A percentile compares a stretch with the other conserved stretches of the same genome.
phyloP scores from a whole-genome alignment of 805 yeast species.

The Candida rishiriensis region DNA sequence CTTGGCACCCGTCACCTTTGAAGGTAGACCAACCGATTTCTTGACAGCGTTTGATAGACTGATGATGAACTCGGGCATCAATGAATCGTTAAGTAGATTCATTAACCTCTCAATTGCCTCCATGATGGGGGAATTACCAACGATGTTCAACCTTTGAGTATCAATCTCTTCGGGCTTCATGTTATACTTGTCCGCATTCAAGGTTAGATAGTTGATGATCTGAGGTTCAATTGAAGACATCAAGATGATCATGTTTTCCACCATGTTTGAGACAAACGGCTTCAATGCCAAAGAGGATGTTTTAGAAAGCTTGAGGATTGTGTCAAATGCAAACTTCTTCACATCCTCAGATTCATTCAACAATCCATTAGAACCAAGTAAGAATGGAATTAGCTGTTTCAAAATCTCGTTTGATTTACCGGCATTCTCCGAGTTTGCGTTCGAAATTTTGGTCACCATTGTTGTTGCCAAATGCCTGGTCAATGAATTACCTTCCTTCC shows the following conservation, averaged over 20 bases:
- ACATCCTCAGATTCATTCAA: slow-evolving; percentile 86
- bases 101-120: slow-evolving; percentile 73
- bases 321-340: slow-evolving; percentile 65
- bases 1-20: slow-evolving; percentile 80
- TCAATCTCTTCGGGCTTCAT: slow-evolving; percentile 69
- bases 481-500: slow-evolving; percentile 70
- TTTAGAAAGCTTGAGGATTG: slow-evolving; percentile 66
- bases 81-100: slow-evolving; percentile 48
- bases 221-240: slow-evolving; percentile 93
- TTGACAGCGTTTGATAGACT: slow-evolving; percentile 53
- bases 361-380: slow-evolving; percentile 74
- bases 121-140: slow-evolving; percentile 85
- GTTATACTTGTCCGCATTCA: slow-evolving; percentile 87
- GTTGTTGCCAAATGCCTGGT: slow-evolving; percentile 63
- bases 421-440: slow-evolving; percentile 32
- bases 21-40: slow-evolving; percentile 81
- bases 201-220: slow-evolving; percentile 73
- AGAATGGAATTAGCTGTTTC: slow-evolving; percentile 64
- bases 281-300: slow-evolving; percentile 55
- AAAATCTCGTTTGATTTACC: slow-evolving; percentile 45
- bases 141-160: slow-evolving; percentile 64
- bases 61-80: slow-evolving; percentile 45
- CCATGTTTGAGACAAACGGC: slow-evolving; percentile 63
- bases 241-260: slow-evolving; percentile 63
- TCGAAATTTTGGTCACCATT: slow-evolving; percentile 53